Percentiles rank a stretch among this genome's conserved stretches.
These are phyloP conservation scores for Carex arenaria DNA, from an alignment of 202 grass and related monocot genomes.

Conservation along the genomic window DNA sequence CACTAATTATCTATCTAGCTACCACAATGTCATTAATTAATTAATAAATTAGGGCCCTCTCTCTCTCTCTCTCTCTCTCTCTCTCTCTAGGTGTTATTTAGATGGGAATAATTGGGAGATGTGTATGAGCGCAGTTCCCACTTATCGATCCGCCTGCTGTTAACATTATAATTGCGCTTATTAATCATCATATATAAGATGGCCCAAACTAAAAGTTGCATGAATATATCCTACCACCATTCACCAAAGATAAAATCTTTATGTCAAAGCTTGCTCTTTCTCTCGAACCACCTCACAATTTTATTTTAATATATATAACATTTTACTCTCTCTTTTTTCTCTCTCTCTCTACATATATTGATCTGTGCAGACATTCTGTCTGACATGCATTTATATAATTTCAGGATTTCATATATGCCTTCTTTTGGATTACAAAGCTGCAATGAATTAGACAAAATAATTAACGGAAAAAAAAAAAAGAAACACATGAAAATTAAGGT, in stretches of 20 bases:
- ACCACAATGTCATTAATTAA: background rate
- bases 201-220: slow-evolving; percentile 26
- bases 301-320: too few relatives aligned
- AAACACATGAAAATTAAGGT: too few relatives aligned
- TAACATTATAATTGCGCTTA: slow-evolving; percentile 26
- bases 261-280: background rate
- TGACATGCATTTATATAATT: too few relatives aligned
- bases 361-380: too few relatives aligned
- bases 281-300: too few relatives aligned
- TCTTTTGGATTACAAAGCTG: too few relatives aligned
- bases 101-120: background rate
- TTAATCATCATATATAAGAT: slow-evolving; percentile 26
- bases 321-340: too few relatives aligned
- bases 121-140: background rate
- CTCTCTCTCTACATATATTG: too few relatives aligned
- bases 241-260: slow-evolving; percentile 6
- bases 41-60: background rate
- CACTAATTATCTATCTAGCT: background rate
- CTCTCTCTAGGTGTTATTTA: background rate
- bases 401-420: too few relatives aligned
- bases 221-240: slow-evolving; percentile 20
- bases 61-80: background rate
- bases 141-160: slow-evolving; percentile 21
- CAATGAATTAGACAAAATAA: too few relatives aligned
- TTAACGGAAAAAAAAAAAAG: too few relatives aligned